phyloP scores from a whole-genome alignment of 345 rosid genomes.

The Rhodamnia rubescens region DNA sequence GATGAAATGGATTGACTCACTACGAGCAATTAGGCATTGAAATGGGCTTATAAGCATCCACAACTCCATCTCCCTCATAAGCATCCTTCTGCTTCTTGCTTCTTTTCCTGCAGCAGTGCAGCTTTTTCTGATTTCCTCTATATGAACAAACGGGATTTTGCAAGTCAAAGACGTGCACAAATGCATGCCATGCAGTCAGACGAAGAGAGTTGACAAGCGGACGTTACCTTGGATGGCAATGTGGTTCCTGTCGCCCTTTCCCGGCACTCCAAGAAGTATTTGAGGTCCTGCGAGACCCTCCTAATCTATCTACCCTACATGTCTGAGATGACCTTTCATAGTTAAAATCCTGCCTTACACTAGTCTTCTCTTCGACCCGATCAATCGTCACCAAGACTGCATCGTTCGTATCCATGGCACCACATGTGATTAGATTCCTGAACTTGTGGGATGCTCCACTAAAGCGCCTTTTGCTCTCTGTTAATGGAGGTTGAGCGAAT shows the following conservation, averaged over 20 bases:
- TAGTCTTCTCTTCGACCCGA: background rate
- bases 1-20: background rate
- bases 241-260: background rate
- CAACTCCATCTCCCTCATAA: background rate
- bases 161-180: background rate
- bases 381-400: slow-evolving; percentile 25
- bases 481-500: slow-evolving; percentile 3
- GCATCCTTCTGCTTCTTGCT: slow-evolving; percentile 16
- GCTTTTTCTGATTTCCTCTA: background rate
- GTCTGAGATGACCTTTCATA: background rate
- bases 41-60: slow-evolving; percentile 27
- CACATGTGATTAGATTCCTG: slow-evolving; percentile 37
- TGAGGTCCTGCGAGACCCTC: background rate
- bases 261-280: background rate
- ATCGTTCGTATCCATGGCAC: slow-evolving; percentile 39
- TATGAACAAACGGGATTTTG: background rate
- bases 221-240: slow-evolving; percentile 9
- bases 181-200: background rate
- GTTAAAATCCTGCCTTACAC: background rate
- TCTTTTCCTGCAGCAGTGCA: slow-evolving; percentile 16
- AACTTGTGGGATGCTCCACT: slow-evolving; percentile 30
- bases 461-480: slow-evolving; percentile 26
- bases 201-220: background rate
- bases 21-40: slow-evolving; percentile 62
- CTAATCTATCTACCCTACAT: background rate